These are phyloP conservation scores for Exophiala dermatitidis DNA, from an alignment of 2,329 filamentous ascomycete genomes.

Conservation along the genomic window DNA sequence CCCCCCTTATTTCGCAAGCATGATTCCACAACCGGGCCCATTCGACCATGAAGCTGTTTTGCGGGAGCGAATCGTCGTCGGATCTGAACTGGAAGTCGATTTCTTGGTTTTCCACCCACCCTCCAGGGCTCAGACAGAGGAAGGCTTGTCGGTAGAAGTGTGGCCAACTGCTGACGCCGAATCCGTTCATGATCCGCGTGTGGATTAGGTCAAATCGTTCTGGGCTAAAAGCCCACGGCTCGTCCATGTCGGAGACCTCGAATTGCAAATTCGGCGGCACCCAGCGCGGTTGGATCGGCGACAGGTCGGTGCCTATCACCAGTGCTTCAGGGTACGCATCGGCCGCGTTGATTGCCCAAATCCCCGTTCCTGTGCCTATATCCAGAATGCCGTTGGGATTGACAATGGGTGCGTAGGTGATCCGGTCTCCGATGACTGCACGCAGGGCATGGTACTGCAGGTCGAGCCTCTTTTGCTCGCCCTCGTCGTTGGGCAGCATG, in stretches of 20 bases:
- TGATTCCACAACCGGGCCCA: conserved; percentile 17
- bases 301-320: conserved; percentile 25
- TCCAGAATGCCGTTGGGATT: conserved; percentile 9
- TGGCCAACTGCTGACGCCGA: conserved; percentile 50
- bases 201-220: conserved; percentile 55
- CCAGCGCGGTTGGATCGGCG: conserved; percentile 30
- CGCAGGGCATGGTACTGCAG: conserved; percentile 11
- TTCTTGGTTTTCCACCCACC: conserved; percentile 38
- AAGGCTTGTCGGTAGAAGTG: conserved; percentile 20
- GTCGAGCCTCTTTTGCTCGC: conserved; percentile 3
- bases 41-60: conserved; percentile 8
- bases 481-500: conserved; percentile 38
- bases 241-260: conserved; percentile 52
- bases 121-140: conserved; percentile 33
- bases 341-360: conserved; percentile 23
- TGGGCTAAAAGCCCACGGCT: conserved; percentile 45
- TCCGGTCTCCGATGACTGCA: conserved; percentile 4
- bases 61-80: conserved; percentile 13
- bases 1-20: conserved; percentile 10
- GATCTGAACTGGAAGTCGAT: conserved; percentile 27
- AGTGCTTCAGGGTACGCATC: conserved; percentile 29
- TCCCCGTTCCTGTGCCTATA: conserved; percentile 11
- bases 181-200: conserved; percentile 48
- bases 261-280: conserved; percentile 51
- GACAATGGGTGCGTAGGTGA: conserved; percentile 15